Evolutionary conservation across 2,329 filamentous ascomycete genomes (phyloP), one percentile per base, ranked within the genome.

Genomic region (Aspergillus neotritici): DNA sequence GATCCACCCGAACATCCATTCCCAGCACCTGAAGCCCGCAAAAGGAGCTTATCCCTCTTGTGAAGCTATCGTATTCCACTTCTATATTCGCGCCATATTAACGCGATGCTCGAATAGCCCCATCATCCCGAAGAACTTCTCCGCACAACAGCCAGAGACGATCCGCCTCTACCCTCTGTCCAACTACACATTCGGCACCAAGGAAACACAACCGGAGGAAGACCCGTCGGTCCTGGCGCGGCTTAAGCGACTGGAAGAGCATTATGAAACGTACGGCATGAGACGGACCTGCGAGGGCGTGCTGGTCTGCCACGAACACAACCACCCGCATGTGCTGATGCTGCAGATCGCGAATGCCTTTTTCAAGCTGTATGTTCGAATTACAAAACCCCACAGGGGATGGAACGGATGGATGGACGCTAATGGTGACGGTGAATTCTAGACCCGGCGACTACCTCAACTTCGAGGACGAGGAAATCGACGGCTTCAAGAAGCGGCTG

Each of bases 261-360:
- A 98, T 70, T 98, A 94, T 67, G 76, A 80, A 25, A 77, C 84
- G 51, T 83, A 97, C 74, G 93, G 93, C 61, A 98, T 98, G 93
- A 84, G 93, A 45, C 84, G 93, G 43, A 97, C 93, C 13, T 96
- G 91, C 68, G 93, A 98, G 72, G 93, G 90, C 58, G 88, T 98
- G 57, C 79, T 98, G 37, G 88, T 98, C 55, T 98, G 93, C 72
- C 93, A 98, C 67, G 93, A 98, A 71, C 91, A 97, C 75, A 97
- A 96, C 71, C 93, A 97, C 68, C 93, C 93, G 11, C 93, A 98
- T 68, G 94, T 98, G 52, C 75, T 98, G 54, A 97, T 98, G 93
- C 78, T 98, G 51, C 93, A 98, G 76, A 98, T 98, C 60, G 93
- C 93, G 41, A 98, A 98, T 67, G 91, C 93, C 16, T 98, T 98